Conservation (phyloP, 306 rosid genomes). For the Morella rubra region DNA sequence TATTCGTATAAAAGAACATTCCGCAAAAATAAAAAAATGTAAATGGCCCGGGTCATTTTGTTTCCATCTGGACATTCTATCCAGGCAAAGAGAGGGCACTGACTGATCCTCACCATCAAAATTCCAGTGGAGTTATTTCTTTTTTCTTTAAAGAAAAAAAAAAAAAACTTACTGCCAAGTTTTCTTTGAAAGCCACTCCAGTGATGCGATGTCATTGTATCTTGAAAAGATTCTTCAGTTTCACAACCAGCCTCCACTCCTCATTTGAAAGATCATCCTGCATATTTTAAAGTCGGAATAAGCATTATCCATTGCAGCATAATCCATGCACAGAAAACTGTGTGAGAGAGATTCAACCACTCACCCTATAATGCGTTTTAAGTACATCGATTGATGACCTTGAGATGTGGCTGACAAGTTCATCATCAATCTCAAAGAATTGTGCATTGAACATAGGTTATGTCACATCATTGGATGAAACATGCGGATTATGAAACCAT, state of each 20-base stretch:
- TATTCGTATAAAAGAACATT: too few relatives aligned
- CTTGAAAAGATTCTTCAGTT: slow-evolving; percentile 75
- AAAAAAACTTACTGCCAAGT: not conserved
- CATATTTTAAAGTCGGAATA: slow-evolving; percentile 14
- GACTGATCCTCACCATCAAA: too few relatives aligned
- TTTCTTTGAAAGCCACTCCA: not conserved
- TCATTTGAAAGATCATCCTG: slow-evolving; percentile 75
- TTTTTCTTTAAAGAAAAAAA: not conserved
- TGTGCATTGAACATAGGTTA: too few relatives aligned
- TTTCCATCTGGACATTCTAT: too few relatives aligned
- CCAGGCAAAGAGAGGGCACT: too few relatives aligned
- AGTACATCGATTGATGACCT: slow-evolving; percentile 85
- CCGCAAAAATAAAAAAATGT: too few relatives aligned
- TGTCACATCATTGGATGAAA: too few relatives aligned
- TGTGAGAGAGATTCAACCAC: slow-evolving; percentile 15
- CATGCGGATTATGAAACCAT: too few relatives aligned
- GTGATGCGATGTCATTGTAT: slow-evolving; percentile 48
- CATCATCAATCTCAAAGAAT: slow-evolving; percentile 74
- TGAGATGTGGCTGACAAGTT: slow-evolving; percentile 90
- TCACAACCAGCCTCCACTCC: slow-evolving; percentile 81
- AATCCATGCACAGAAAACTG: not conserved
- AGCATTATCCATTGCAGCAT: slow-evolving; percentile 5
- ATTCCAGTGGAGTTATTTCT: too few relatives aligned
- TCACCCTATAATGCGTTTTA: slow-evolving; percentile 81
- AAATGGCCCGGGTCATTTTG: too few relatives aligned